phyloP scores from a whole-genome alignment of 2,329 filamentous ascomycete species.

The Teratosphaeria gauchensis region DNA sequence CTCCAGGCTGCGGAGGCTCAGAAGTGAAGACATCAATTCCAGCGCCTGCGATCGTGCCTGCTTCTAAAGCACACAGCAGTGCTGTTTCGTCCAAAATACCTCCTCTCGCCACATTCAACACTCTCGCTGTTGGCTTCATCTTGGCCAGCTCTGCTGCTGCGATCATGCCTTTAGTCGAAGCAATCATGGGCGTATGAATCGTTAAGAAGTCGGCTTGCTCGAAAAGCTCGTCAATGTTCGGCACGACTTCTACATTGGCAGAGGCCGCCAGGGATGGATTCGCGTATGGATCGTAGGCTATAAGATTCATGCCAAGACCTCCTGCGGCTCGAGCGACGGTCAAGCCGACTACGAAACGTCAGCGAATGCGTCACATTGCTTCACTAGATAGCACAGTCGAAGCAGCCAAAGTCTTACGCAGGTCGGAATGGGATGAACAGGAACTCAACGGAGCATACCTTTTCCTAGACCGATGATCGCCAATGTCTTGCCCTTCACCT shows the following conservation, averaged over 20 bases:
- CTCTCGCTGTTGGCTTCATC: constrained; percentile 65
- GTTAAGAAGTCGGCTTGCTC: constrained; percentile 65
- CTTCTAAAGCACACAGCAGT: constrained; percentile 59
- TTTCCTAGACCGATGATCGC: constrained; percentile 75
- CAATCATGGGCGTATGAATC: constrained; percentile 70
- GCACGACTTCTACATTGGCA: constrained; percentile 46
- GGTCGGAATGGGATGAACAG: not conserved
- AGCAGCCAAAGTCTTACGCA: not conserved
- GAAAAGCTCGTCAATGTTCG: constrained; percentile 42
- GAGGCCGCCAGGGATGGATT: constrained; percentile 60
- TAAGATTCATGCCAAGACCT: constrained; percentile 65
- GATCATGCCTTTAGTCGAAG: constrained; percentile 66
- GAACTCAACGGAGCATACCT: constrained; percentile 31
- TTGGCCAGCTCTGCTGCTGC: constrained; percentile 53
- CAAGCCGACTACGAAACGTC: constrained; percentile 50
- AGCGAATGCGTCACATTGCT: not conserved
- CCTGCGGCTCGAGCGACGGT: constrained; percentile 71
- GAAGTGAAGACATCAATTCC: constrained; percentile 72
- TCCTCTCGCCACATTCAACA: constrained; percentile 71
- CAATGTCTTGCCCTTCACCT: constrained; percentile 67
- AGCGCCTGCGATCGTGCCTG: constrained; percentile 63
- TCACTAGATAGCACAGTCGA: not conserved
- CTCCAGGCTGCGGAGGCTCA: constrained; percentile 56
- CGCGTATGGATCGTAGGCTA: constrained; percentile 69
- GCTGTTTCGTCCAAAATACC: constrained; percentile 72